Percentiles rank a stretch among this genome's conserved stretches.
Evolutionary conservation across 768 basidiomycete species (phyloP).

Genomic region (Leccinum longicurvipes): DNA sequence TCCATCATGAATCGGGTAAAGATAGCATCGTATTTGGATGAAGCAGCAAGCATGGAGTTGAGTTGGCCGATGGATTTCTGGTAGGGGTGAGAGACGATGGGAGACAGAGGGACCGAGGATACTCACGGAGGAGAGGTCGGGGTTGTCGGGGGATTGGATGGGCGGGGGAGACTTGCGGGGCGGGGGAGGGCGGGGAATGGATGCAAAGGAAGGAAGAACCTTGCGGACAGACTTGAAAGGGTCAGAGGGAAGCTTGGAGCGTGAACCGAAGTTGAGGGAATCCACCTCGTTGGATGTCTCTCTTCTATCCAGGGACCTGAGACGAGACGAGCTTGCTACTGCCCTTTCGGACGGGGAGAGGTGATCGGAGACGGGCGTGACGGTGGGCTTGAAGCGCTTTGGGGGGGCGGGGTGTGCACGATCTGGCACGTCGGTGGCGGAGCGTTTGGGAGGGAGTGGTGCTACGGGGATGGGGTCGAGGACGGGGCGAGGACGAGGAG

Average conservation of each 20-base stretch:
- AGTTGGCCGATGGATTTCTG: conserved; percentile 32
- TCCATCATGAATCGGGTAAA: conserved; percentile 25
- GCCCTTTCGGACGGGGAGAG: conserved; percentile 4
- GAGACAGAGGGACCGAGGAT: not conserved
- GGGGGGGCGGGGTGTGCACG: conserved; percentile 7
- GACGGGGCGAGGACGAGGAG: no score
- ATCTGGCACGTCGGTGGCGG: conserved; percentile 20
- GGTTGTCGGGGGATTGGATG: conserved; percentile 2
- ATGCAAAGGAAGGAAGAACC: not conserved
- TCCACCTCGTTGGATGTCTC: conserved; percentile 23
- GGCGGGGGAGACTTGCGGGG: conserved; percentile 9
- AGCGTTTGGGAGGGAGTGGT: conserved; percentile 30
- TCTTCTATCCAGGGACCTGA: conserved; percentile 12
- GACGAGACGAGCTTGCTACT: conserved; percentile 7
- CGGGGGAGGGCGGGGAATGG: not conserved
- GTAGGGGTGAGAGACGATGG: not conserved
- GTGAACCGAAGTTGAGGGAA: conserved; percentile 17
- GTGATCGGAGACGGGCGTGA: conserved; percentile 27
- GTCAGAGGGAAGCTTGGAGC: conserved; percentile 3
- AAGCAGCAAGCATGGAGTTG: conserved; percentile 21
- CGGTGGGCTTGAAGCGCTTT: conserved; percentile 33
- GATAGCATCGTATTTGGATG: conserved; percentile 8
- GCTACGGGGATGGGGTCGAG: no score
- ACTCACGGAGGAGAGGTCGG: conserved; percentile 19
- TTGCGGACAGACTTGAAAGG: conserved; percentile 22